phyloP scores from a whole-genome alignment of 176 grass and related monocot species.

The Oryza rufipogon region DNA sequence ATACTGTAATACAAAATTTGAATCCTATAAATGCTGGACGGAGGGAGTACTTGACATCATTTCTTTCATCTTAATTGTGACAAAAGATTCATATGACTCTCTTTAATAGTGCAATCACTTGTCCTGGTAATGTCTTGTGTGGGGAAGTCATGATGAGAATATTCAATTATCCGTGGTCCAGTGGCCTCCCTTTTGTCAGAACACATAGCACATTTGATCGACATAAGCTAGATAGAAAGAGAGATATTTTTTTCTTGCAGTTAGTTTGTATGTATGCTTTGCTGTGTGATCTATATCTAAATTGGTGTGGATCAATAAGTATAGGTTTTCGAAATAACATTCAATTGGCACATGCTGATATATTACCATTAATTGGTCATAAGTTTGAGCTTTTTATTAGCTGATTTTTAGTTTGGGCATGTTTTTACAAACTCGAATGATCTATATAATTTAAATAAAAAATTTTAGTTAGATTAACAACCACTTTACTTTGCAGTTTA shows the following conservation, averaged over 20 bases:
- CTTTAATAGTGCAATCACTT: constrained; percentile 3
- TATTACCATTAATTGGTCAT: background rate
- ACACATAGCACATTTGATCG: background rate
- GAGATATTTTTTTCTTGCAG: background rate
- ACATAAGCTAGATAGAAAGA: background rate
- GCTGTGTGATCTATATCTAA: background rate
- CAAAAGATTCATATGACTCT: background rate
- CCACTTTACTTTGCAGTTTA: background rate
- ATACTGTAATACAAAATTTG: too few species aligned
- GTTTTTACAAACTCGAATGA: background rate
- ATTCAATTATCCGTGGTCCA: constrained; percentile 23
- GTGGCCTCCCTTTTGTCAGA: background rate
- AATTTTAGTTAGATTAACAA: too few species aligned
- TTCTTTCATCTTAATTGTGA: background rate
- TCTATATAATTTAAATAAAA: background rate
- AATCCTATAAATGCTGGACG: too few species aligned
- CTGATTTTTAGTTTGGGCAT: background rate
- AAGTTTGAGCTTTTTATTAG: background rate
- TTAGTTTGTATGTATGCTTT: background rate
- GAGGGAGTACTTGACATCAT: background rate
- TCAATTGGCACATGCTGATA: background rate
- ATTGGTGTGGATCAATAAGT: background rate
- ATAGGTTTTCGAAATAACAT: background rate
- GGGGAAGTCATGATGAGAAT: constrained; percentile 23
- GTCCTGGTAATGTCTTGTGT: background rate